Conservation (phyloP, 2,329 filamentous ascomycete species). For the Colletotrichum musicola region DNA sequence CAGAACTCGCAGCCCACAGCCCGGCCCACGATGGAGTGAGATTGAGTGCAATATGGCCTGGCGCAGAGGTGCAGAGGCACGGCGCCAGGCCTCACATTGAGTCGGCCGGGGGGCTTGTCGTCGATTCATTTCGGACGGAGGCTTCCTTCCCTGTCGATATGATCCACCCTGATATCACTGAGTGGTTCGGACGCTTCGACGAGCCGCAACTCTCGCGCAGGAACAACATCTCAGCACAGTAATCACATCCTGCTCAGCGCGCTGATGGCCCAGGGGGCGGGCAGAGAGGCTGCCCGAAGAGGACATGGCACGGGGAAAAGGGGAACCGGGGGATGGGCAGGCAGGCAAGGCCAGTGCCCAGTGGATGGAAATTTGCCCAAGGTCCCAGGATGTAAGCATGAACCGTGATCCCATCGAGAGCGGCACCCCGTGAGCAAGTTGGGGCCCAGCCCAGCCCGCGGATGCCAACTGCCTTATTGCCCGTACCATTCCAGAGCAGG, state of each 20-base stretch:
- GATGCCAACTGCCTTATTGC: not conserved
- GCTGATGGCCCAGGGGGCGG: not conserved
- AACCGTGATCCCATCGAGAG: not conserved
- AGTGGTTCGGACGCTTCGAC: conserved; percentile 24
- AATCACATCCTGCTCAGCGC: not conserved
- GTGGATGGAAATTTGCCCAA: conserved; percentile 2
- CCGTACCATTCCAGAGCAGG: not conserved
- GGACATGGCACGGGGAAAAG: not conserved
- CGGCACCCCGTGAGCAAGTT: not conserved
- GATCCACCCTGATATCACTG: conserved; percentile 27
- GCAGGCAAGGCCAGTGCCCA: too few species aligned
- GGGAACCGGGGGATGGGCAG: not conserved
- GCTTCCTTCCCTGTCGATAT: conserved; percentile 23
- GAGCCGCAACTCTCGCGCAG: conserved; percentile 15
- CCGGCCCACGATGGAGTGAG: conserved; percentile 25
- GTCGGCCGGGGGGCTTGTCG: not conserved
- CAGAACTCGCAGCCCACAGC: conserved; percentile 3
- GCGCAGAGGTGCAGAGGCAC: not conserved
- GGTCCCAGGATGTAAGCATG: conserved; percentile 5
- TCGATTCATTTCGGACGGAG: conserved; percentile 36
- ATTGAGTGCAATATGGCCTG: conserved; percentile 20
- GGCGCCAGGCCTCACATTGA: conserved; percentile 3
- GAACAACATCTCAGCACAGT: not conserved
- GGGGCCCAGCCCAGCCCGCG: not conserved
- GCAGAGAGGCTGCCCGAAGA: conserved; percentile 11